Evolutionary conservation across 2,329 filamentous ascomycete genomes (phyloP).

Genomic region (Hypoxylon rubiginosum): DNA sequence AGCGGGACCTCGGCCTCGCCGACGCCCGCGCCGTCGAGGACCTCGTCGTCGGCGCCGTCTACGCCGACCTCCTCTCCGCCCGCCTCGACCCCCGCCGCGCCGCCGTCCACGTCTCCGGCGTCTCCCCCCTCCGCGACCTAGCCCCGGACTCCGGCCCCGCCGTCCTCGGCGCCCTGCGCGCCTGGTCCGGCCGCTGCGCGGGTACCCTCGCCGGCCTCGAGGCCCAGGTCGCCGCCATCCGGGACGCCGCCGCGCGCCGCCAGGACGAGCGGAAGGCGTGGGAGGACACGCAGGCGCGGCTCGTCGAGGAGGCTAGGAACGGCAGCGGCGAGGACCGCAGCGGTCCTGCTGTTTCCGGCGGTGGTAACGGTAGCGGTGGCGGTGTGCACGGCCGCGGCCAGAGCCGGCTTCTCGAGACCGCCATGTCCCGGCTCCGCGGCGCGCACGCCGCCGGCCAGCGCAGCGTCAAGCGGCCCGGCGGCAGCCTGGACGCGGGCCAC

Average conservation of each 20-base stretch:
- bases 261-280: slow-evolving; percentile 64
- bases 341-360: background rate
- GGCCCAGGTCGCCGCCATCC: slow-evolving; percentile 77
- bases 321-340: slow-evolving; percentile 2
- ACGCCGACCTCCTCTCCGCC: slow-evolving; percentile 83
- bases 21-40: slow-evolving; percentile 81
- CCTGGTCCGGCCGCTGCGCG: slow-evolving; percentile 85
- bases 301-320: slow-evolving; percentile 57
- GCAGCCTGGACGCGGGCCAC: slow-evolving; percentile 50
- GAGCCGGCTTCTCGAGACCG: slow-evolving; percentile 44
- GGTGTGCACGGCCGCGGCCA: slow-evolving; percentile 47
- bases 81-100: slow-evolving; percentile 85
- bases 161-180: slow-evolving; percentile 76
- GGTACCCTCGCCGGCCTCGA: slow-evolving; percentile 81
- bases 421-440: slow-evolving; percentile 42
- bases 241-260: slow-evolving; percentile 66
- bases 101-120: slow-evolving; percentile 80
- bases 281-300: slow-evolving; percentile 62
- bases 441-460: slow-evolving; percentile 40
- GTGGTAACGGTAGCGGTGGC: background rate
- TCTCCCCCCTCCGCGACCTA: slow-evolving; percentile 89
- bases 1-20: slow-evolving; percentile 74
- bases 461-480: slow-evolving; percentile 54
- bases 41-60: slow-evolving; percentile 88
- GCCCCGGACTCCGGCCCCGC: slow-evolving; percentile 77